phyloP scores from a whole-genome alignment of 2,329 filamentous ascomycete species.

The Fusarium proliferatum region DNA sequence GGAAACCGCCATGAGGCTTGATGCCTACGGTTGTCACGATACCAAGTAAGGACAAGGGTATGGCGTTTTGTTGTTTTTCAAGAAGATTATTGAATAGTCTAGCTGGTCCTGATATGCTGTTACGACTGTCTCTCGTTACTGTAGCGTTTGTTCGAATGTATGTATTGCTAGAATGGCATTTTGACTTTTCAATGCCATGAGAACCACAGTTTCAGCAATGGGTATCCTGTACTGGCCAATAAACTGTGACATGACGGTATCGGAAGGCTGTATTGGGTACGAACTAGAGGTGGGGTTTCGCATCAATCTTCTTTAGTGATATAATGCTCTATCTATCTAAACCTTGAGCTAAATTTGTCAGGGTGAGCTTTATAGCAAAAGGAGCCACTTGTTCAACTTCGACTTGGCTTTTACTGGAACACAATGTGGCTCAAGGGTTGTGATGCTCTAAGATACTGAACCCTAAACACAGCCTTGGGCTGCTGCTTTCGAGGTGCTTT shows the following conservation, averaged over 20 bases:
- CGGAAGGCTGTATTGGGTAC: neutral
- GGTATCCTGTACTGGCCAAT: neutral
- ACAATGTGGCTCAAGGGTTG: neutral
- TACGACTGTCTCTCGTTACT: constrained; percentile 23
- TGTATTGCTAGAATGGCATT: neutral
- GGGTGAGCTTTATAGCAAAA: constrained; percentile 4
- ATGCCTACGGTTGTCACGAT: constrained; percentile 19
- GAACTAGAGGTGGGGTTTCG: neutral
- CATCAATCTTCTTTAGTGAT: constrained; percentile 16
- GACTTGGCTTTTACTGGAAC: neutral
- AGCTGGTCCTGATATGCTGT: neutral
- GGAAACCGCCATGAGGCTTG: neutral
- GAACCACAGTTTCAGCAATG: neutral
- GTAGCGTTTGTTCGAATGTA: constrained; percentile 2
- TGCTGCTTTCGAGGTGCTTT: constrained; percentile 1
- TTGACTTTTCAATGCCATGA: neutral
- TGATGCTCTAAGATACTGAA: neutral
- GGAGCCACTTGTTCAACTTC: constrained; percentile 1
- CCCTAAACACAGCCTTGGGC: neutral
- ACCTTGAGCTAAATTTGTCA: neutral
- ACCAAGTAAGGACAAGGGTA: constrained; percentile 14
- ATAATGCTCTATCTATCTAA: constrained; percentile 16
- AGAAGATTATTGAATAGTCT: neutral
- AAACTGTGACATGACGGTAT: neutral
- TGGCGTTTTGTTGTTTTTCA: constrained; percentile 25